phyloP scores from a whole-genome alignment of 352 stramenopile genomes.

The Pythium myriotylum region DNA sequence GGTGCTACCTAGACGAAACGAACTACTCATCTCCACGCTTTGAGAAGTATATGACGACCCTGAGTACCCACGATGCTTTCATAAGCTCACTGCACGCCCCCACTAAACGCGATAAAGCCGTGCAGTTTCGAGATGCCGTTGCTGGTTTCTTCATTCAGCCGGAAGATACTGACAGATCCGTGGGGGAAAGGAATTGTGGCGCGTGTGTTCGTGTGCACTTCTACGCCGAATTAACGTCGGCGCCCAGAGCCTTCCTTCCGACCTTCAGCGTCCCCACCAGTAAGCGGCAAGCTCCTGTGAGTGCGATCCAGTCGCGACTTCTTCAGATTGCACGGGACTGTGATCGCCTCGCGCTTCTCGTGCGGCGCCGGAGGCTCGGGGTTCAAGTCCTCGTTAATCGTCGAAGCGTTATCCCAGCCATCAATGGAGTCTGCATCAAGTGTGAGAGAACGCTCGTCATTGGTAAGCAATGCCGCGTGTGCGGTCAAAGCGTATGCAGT shows the following conservation, averaged over 20 bases:
- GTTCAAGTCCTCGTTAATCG: conserved; percentile 50
- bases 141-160: conserved; percentile 1
- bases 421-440: conserved; percentile 50
- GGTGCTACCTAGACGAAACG: conserved; percentile 21
- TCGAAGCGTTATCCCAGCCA: conserved; percentile 35
- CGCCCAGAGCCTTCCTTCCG: background rate
- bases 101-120: background rate
- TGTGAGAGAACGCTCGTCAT: conserved; percentile 43
- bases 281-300: background rate
- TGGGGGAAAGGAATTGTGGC: background rate
- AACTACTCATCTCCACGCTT: background rate
- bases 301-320: conserved; percentile 11
- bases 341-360: conserved; percentile 37
- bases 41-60: conserved; percentile 24
- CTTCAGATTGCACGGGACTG: conserved; percentile 16
- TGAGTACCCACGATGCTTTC: conserved; percentile 1
- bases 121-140: conserved; percentile 10
- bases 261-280: background rate
- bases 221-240: conserved; percentile 15
- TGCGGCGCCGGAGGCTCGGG: conserved; percentile 60
- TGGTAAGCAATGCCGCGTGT: conserved; percentile 57
- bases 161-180: background rate
- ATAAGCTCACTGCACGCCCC: background rate
- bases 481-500: conserved; percentile 56
- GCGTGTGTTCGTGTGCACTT: conserved; percentile 18